Evolutionary conservation across 495 filamentous ascomycete genomes (phyloP).

Genomic region (Xanthoparmelia taractica): DNA sequence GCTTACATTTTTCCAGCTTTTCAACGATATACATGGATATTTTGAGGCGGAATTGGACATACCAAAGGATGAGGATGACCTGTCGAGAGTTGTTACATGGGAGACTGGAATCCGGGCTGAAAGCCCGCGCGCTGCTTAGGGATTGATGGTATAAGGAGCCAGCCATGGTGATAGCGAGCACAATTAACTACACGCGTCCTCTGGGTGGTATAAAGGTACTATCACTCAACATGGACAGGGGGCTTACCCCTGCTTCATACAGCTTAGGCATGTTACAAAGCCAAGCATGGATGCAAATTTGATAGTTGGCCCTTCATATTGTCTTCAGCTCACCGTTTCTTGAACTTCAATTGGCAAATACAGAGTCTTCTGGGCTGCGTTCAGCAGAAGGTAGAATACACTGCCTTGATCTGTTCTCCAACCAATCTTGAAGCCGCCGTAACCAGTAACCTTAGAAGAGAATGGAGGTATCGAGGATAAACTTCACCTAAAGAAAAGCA

Average conservation of each 20-base stretch:
- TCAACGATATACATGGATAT: slow-evolving; percentile 32
- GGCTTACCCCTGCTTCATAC: neutral
- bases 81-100: neutral
- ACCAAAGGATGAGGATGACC: slow-evolving; percentile 10
- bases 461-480: neutral
- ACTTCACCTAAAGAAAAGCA: neutral
- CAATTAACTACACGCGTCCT: neutral
- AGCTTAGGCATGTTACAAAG: neutral
- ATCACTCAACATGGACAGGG: neutral
- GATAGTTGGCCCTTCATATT: neutral
- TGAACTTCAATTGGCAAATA: neutral
- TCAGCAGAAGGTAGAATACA: neutral
- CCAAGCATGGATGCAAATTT: neutral
- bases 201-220: neutral
- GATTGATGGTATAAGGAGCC: neutral
- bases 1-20: slow-evolving; percentile 37
- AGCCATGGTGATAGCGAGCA: too few relatives aligned
- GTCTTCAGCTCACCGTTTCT: neutral
- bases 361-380: neutral
- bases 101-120: slow-evolving; percentile 6
- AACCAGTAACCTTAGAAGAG: neutral
- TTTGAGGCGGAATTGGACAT: slow-evolving; percentile 22
- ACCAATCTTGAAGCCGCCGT: neutral
- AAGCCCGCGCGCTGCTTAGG: slow-evolving; percentile 10
- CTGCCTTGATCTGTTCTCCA: neutral